Base-by-base conservation (phyloP, 352 stramenopile species). In the Phytophthora pistaciae region DNA sequence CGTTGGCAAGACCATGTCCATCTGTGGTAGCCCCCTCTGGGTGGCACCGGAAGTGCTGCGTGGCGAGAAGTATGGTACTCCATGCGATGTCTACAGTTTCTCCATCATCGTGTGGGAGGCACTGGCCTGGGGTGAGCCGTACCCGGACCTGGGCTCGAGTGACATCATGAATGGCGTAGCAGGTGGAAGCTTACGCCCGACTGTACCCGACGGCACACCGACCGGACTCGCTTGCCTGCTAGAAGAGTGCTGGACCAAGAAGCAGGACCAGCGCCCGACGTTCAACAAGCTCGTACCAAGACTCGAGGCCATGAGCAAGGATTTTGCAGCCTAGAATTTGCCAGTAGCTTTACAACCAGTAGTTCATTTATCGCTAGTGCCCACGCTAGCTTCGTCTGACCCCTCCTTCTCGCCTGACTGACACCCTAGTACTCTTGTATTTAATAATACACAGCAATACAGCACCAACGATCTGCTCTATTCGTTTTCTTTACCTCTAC, bases 31-130 rank as follows among this genome's bases (percentile, higher is more conserved):
- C 40, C 87, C 87, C 40, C 78, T 96, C 16, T 96, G 90, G 90
- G 86, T 94, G 27, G 87, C 87, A 3, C 87, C 86, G 2, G 89
- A 95, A 62, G 86, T 96, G 66, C 78, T 95, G 10, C 80, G 84
- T 23, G 86, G 88, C 16, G 88, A 96, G 70, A 94, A 94, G 64
- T 95, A 96, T 60, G 83, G 87, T 60, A 92, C 79, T 21, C 78
- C 88, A 1, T 95, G 87, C 63, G 86, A 96, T 59, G 87, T 96
- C 52, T 96, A 94, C 75, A 95, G 84, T 73, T 96, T 95, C 68
- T 96, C 87, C n/a, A 95, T 96, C 73, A 96, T 95, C 48, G 85
- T 96, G n/a, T 96, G 86, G 86, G 86, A 95, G 57, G 86, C 80
- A 6, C 82, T 96, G 16, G 87, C 84, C 2, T 94, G 88, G 88